These are phyloP conservation scores for Notholithocarpus densiflorus DNA, from an alignment of 306 rosid species.

Conservation along the genomic window DNA sequence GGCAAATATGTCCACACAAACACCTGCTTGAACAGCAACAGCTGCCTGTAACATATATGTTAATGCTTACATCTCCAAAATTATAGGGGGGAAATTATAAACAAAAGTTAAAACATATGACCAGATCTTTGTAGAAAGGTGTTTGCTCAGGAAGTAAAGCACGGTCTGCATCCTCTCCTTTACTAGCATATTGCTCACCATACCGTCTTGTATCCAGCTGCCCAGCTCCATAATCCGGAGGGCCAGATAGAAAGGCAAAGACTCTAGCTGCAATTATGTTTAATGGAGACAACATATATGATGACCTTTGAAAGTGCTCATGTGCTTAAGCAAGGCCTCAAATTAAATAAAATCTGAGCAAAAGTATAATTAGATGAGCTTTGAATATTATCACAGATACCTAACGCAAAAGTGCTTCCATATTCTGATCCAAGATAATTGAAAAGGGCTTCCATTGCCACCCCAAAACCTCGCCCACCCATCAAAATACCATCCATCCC, in stretches of 20 bases:
- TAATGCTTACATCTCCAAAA: constrained; percentile 31
- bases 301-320: constrained; percentile 13
- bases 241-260: constrained; percentile 88
- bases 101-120: constrained; percentile 24
- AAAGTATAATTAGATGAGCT: constrained; percentile 4
- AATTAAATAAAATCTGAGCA: neutral
- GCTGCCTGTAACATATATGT: constrained; percentile 72
- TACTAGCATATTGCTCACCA: constrained; percentile 98
- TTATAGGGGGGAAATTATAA: constrained; percentile 14
- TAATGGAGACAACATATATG: constrained; percentile 30
- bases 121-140: constrained; percentile 92
- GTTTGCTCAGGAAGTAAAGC: constrained; percentile 98
- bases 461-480: constrained; percentile 95
- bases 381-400: constrained; percentile 36
- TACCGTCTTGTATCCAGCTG: constrained; percentile 89
- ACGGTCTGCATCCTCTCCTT: constrained; percentile 95
- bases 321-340: neutral
- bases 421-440: constrained; percentile 95
- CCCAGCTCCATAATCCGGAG: constrained; percentile 97
- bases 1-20: constrained; percentile 94
- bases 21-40: constrained; percentile 97
- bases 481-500: constrained; percentile 85
- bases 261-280: constrained; percentile 72
- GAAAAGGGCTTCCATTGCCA: constrained; percentile 89
- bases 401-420: constrained; percentile 95